phyloP scores from a whole-genome alignment of 2,329 filamentous ascomycete species.

The Rugonectria rugulosa region DNA sequence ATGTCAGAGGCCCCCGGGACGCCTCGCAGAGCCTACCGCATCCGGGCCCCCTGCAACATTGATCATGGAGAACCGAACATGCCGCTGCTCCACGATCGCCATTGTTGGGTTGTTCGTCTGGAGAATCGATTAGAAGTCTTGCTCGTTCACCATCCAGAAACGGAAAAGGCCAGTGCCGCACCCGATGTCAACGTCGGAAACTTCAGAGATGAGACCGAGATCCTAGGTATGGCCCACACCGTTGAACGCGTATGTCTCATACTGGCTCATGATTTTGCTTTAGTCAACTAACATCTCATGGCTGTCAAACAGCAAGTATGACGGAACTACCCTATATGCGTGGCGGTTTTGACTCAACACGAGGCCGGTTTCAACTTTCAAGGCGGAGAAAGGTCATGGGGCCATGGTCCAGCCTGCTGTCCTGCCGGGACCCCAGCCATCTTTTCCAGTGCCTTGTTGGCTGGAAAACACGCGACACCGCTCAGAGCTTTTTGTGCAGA shows the following conservation, averaged over 20 bases:
- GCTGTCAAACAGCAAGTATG: too few relatives aligned
- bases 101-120: slow-evolving; percentile 86
- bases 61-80: slow-evolving; percentile 77
- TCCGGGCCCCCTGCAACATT: slow-evolving; percentile 44
- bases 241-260: slow-evolving; percentile 77
- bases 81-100: slow-evolving; percentile 83
- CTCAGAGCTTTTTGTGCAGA: too few relatives aligned
- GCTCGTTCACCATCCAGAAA: slow-evolving; percentile 91
- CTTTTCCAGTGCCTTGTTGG: too few relatives aligned
- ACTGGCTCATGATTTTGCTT: too few relatives aligned
- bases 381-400: too few relatives aligned
- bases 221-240: slow-evolving; percentile 95
- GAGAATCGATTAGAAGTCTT: slow-evolving; percentile 89
- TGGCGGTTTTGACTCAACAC: too few relatives aligned
- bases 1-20: slow-evolving; percentile 32
- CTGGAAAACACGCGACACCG: too few relatives aligned
- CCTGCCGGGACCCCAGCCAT: too few relatives aligned
- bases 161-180: slow-evolving; percentile 95
- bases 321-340: too few relatives aligned
- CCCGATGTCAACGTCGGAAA: slow-evolving; percentile 96
- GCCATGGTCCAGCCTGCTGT: too few relatives aligned
- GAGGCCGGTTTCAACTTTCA: too few relatives aligned
- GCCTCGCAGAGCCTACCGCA: slow-evolving; percentile 37
- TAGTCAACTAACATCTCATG: too few relatives aligned
- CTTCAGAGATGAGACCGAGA: slow-evolving; percentile 89